phyloP scores from a whole-genome alignment of 495 filamentous ascomycete genomes.

The Corynascus novoguineensis region DNA sequence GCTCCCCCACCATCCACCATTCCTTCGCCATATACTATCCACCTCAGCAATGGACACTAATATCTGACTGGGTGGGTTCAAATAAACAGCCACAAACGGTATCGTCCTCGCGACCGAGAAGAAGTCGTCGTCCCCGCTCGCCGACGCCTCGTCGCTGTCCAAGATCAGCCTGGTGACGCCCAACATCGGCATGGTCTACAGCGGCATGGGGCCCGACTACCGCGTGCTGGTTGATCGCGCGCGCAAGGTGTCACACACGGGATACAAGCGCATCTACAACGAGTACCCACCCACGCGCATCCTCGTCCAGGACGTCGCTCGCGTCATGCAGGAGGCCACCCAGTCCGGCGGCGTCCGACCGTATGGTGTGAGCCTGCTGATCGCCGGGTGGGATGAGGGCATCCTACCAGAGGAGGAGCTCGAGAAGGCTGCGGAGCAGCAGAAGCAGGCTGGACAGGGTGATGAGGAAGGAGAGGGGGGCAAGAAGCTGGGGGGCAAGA shows the following conservation, averaged over 20 bases:
- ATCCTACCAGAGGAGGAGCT: conserved; percentile 76
- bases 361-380: conserved; percentile 92
- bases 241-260: conserved; percentile 96
- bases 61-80: not conserved
- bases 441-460: conserved; percentile 38
- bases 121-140: conserved; percentile 95
- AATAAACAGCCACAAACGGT: conserved; percentile 77
- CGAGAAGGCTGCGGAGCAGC: conserved; percentile 53
- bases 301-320: conserved; percentile 95
- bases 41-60: conserved; percentile 3
- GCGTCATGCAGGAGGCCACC: conserved; percentile 97
- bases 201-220: conserved; percentile 98
- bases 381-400: conserved; percentile 98
- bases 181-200: conserved; percentile 99
- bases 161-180: conserved; percentile 98
- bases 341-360: conserved; percentile 95
- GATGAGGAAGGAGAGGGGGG: conserved; percentile 50
- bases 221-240: conserved; percentile 95
- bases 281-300: conserved; percentile 99
- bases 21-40: not conserved
- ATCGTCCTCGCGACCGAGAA: conserved; percentile 99
- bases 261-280: conserved; percentile 99
- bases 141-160: conserved; percentile 87
- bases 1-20: conserved; percentile 1
- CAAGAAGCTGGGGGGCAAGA: conserved; percentile 72